phyloP scores from a whole-genome alignment of 768 basidiomycete species.

The Mycena filopes region DNA sequence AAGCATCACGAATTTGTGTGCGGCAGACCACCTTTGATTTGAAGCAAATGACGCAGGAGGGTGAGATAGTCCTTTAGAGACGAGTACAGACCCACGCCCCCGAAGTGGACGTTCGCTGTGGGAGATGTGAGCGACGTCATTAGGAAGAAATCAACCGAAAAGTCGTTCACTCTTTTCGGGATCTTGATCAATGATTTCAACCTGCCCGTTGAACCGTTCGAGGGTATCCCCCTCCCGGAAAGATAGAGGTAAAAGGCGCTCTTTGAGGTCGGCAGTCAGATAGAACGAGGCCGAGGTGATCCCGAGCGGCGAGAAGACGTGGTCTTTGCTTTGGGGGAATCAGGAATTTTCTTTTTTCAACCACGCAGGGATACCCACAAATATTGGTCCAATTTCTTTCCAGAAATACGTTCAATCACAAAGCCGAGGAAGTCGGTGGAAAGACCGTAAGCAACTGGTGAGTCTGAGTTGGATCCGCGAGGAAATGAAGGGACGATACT shows the following conservation, averaged over 20 bases:
- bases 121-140: neutral
- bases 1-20: too few relatives aligned
- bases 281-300: slow-evolving; percentile 43
- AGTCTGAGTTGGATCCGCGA: neutral
- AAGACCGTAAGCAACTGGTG: slow-evolving; percentile 43
- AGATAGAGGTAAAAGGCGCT: slow-evolving; percentile 34
- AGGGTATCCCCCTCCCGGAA: slow-evolving; percentile 39
- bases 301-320: slow-evolving; percentile 45
- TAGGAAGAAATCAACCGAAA: neutral
- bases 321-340: slow-evolving; percentile 39
- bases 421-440: slow-evolving; percentile 45
- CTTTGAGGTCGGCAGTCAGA: slow-evolving; percentile 38
- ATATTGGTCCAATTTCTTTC: slow-evolving; percentile 41
- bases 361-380: slow-evolving; percentile 35
- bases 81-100: slow-evolving; percentile 43
- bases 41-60: slow-evolving; percentile 45
- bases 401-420: slow-evolving; percentile 42
- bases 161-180: slow-evolving; percentile 37
- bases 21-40: slow-evolving; percentile 44
- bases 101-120: slow-evolving; percentile 39
- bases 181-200: slow-evolving; percentile 40
- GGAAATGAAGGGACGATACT: slow-evolving; percentile 24
- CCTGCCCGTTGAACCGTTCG: slow-evolving; percentile 32
- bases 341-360: too few relatives aligned
- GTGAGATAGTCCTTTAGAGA: slow-evolving; percentile 45